Percentiles rank a stretch among this genome's conserved stretches.
Conservation (phyloP, 1,284 basidiomycete genomes). For the Austropuccinia psidii region DNA sequence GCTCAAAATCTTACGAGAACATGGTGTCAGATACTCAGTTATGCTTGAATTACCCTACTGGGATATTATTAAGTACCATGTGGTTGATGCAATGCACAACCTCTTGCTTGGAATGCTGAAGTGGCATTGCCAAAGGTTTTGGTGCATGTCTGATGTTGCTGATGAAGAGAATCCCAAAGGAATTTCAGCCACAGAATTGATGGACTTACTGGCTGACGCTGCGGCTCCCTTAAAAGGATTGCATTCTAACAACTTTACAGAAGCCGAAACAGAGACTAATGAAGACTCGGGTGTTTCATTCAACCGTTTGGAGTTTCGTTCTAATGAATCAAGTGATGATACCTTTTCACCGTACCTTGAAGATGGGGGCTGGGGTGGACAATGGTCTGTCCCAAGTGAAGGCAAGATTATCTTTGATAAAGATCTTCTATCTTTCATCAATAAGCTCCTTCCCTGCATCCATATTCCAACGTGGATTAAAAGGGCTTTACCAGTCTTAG, state of each 20-base stretch:
- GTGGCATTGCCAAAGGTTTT: neutral
- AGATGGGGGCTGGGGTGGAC: neutral
- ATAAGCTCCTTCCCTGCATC: neutral
- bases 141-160: neutral
- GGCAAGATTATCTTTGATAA: constrained; percentile 3
- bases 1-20: neutral
- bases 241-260: neutral
- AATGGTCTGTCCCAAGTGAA: neutral
- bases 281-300: neutral
- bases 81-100: constrained; percentile 16
- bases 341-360: neutral
- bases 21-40: constrained; percentile 1
- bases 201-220: neutral
- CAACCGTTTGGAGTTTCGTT: neutral
- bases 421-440: neutral
- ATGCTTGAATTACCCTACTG: constrained; percentile 1
- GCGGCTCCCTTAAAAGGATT: neutral
- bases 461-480: constrained; percentile 20
- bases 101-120: neutral
- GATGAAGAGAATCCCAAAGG: neutral
- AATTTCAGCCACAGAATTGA: neutral
- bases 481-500: constrained; percentile 15
- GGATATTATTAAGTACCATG: constrained; percentile 15
- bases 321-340: neutral
- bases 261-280: neutral